These are phyloP conservation scores for Aspergillus sclerotiicarbonarius DNA, from an alignment of 495 filamentous ascomycete genomes.

Conservation along the genomic window DNA sequence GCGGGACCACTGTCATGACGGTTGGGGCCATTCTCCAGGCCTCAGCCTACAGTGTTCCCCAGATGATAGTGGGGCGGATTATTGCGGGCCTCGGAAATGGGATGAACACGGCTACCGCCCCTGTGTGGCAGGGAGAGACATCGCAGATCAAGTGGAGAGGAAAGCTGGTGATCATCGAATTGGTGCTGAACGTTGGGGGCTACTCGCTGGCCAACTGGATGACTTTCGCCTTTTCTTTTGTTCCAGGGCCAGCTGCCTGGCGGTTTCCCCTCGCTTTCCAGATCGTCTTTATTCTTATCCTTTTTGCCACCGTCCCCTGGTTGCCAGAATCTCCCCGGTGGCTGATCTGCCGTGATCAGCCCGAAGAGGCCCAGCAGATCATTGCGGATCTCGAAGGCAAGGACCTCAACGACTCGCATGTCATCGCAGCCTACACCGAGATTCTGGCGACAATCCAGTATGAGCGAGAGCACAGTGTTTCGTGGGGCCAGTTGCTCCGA, in stretches of 20 bases:
- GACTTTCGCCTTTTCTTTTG: slow-evolving; percentile 53
- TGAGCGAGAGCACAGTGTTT: slow-evolving; percentile 44
- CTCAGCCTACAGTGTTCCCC: slow-evolving; percentile 49
- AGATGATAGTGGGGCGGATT: slow-evolving; percentile 62
- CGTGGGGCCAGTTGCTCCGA: slow-evolving; percentile 46
- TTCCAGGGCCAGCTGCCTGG: slow-evolving; percentile 45
- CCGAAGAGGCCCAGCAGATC: slow-evolving; percentile 46
- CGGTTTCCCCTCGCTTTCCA: slow-evolving; percentile 54
- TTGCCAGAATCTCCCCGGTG: slow-evolving; percentile 56
- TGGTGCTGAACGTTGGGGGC: slow-evolving; percentile 61
- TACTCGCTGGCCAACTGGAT: slow-evolving; percentile 57
- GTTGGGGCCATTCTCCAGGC: slow-evolving; percentile 59
- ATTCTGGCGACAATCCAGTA: slow-evolving; percentile 46
- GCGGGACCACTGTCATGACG: slow-evolving; percentile 56
- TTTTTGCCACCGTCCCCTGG: slow-evolving; percentile 50
- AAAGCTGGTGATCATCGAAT: slow-evolving; percentile 57
- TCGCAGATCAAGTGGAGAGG: slow-evolving; percentile 58
- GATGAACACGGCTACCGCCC: slow-evolving; percentile 61
- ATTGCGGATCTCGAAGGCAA: slow-evolving; percentile 46
- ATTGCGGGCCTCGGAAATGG: slow-evolving; percentile 56
- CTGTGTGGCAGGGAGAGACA: slow-evolving; percentile 64
- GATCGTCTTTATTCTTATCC: slow-evolving; percentile 50
- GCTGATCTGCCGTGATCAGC: slow-evolving; percentile 40
- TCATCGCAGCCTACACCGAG: slow-evolving; percentile 42
- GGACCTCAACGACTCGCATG: slow-evolving; percentile 41